These are phyloP conservation scores for Chaetomiaceae sp. DNA, from an alignment of 2,329 filamentous ascomycete species.

Conservation along the genomic window DNA sequence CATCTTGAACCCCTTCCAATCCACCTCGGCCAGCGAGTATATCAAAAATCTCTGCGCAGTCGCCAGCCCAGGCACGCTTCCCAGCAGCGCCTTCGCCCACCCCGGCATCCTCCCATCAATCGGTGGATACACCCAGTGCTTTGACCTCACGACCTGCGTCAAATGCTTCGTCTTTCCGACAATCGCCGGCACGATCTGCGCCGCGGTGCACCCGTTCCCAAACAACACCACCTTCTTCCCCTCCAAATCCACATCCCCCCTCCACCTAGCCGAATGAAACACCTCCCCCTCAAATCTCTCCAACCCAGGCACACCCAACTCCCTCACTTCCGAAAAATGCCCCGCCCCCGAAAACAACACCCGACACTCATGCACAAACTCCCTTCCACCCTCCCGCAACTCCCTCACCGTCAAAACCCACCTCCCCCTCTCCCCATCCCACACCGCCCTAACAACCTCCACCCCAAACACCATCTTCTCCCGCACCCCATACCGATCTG, in stretches of 20 bases:
- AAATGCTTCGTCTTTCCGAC: conserved; percentile 32
- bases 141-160: conserved; percentile 40
- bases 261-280: conserved; percentile 33
- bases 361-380: conserved; percentile 34
- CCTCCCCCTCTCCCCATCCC: conserved; percentile 32
- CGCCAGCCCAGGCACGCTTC: conserved; percentile 42
- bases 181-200: conserved; percentile 34
- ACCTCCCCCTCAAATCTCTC: conserved; percentile 30
- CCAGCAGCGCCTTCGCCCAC: conserved; percentile 34
- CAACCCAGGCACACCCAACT: conserved; percentile 30
- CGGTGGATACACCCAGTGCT: conserved; percentile 39
- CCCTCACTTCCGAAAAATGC: conserved; percentile 31
- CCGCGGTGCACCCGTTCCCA: conserved; percentile 34
- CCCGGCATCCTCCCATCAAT: conserved; percentile 25
- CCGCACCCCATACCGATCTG: conserved; percentile 40
- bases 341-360: conserved; percentile 37
- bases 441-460: conserved; percentile 36
- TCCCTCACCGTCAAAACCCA: conserved; percentile 34
- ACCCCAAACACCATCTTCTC: conserved; percentile 37
- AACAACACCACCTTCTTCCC: conserved; percentile 33
- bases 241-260: conserved; percentile 20
- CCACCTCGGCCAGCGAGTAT: conserved; percentile 34
- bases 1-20: conserved; percentile 35
- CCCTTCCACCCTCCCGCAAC: conserved; percentile 20
- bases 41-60: conserved; percentile 40